Conservation (phyloP, 495 filamentous ascomycete genomes). For the Penicillium bialowiezense region DNA sequence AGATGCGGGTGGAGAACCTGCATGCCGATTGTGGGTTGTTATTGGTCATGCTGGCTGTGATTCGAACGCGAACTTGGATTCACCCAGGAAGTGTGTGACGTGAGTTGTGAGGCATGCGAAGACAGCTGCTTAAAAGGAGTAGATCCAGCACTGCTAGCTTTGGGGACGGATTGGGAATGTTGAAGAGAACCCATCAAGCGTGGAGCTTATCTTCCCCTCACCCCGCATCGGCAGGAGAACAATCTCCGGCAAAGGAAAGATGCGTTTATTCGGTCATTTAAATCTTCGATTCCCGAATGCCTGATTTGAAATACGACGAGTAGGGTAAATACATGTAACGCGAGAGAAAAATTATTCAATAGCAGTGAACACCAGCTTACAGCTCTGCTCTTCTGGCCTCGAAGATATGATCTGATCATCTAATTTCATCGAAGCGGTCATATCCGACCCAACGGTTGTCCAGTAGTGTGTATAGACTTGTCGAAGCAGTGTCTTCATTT, state of each 20-base stretch:
- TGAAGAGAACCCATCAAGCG: slow-evolving; percentile 8
- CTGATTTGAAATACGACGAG: no score
- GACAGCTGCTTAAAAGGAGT: no score
- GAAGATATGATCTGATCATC: slow-evolving; percentile 61
- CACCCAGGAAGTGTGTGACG: no score
- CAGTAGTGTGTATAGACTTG: slow-evolving; percentile 56
- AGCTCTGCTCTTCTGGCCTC: slow-evolving; percentile 53
- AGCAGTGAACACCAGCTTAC: slow-evolving; percentile 44
- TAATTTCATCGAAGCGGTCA: slow-evolving; percentile 51
- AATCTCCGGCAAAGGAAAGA: slow-evolving; percentile 2
- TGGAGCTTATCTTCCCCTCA: slow-evolving; percentile 23
- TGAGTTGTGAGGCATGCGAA: background rate
- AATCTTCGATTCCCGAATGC: no score
- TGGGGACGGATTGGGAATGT: slow-evolving; percentile 15
- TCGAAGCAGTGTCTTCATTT: slow-evolving; percentile 61
- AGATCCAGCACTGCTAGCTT: no score
- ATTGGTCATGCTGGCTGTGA: slow-evolving; percentile 7
- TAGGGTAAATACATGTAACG: no score
- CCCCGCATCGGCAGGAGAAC: slow-evolving; percentile 20
- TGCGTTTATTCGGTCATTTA: no score
- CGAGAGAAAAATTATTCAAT: slow-evolving; percentile 5
- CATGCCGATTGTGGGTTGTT: slow-evolving; percentile 11
- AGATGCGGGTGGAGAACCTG: slow-evolving; percentile 41
- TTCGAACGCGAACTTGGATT: background rate
- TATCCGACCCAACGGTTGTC: slow-evolving; percentile 50